These are phyloP conservation scores for Calonectria montana DNA, from an alignment of 2,329 filamentous ascomycete species.

Conservation along the genomic window DNA sequence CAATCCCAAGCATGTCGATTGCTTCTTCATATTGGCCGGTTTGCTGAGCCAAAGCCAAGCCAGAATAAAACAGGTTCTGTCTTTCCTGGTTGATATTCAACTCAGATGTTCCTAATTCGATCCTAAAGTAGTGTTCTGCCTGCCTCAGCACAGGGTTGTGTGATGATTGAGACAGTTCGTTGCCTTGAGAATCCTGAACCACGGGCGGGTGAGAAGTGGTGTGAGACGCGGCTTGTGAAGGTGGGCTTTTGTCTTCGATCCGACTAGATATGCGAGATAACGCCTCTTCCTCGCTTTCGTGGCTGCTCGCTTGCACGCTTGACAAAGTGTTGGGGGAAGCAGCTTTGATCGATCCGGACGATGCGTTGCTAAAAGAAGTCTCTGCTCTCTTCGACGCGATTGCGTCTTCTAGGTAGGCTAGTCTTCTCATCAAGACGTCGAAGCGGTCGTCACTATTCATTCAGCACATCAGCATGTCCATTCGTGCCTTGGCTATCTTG, in stretches of 20 bases:
- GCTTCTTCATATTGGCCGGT: background rate
- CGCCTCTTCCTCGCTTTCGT: background rate
- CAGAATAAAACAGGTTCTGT: background rate
- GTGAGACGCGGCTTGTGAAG: background rate
- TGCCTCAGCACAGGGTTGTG: constrained; percentile 2
- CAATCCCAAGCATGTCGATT: background rate
- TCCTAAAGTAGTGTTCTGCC: background rate
- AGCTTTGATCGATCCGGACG: background rate
- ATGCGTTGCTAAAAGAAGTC: background rate
- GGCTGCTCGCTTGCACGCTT: background rate
- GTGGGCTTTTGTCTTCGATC: background rate
- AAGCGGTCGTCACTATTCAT: background rate
- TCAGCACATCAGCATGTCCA: background rate
- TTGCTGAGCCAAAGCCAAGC: background rate
- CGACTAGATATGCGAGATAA: background rate
- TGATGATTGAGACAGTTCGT: background rate
- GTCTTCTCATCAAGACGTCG: background rate
- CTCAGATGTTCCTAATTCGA: background rate
- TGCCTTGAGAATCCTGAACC: background rate
- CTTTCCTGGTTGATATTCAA: background rate
- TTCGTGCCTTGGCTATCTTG: background rate
- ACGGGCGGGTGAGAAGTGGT: background rate
- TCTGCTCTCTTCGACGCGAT: background rate
- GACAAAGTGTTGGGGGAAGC: background rate
- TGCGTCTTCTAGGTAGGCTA: background rate